Conservation (phyloP, 2,329 filamentous ascomycete species). For the Botrytis fragariae region DNA sequence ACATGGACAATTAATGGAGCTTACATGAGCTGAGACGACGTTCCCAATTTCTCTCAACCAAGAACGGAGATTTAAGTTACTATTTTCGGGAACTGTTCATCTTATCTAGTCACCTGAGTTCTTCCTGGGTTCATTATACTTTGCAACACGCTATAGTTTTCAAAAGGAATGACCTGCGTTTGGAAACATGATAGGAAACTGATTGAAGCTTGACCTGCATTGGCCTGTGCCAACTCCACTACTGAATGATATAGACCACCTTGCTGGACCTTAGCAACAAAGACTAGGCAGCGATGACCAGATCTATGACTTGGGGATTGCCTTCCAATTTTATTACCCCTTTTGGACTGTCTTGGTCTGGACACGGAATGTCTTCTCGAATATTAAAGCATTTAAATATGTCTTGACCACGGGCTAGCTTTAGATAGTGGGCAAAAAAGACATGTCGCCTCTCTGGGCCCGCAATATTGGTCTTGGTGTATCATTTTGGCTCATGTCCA, state of each 20-base stretch:
- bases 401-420: background rate
- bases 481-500: background rate
- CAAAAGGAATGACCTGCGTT: background rate
- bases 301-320: background rate
- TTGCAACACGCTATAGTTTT: background rate
- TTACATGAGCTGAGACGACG: background rate
- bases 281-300: fast-evolving
- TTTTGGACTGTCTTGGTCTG: background rate
- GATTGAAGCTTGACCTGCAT: background rate
- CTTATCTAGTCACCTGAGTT: background rate
- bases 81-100: background rate
- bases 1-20: slow-evolving; percentile 15
- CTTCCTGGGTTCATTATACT: background rate
- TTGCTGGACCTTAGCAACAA: too few relatives aligned
- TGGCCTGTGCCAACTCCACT: background rate
- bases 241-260: background rate
- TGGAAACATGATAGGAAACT: background rate
- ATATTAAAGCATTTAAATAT: too few relatives aligned
- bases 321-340: background rate
- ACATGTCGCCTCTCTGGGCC: background rate
- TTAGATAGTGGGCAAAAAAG: background rate
- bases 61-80: background rate
- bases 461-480: background rate
- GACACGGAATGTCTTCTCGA: background rate
- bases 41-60: background rate